phyloP scores from a whole-genome alignment of 169 alveolate genomes.

The Miamiensis avidus region DNA sequence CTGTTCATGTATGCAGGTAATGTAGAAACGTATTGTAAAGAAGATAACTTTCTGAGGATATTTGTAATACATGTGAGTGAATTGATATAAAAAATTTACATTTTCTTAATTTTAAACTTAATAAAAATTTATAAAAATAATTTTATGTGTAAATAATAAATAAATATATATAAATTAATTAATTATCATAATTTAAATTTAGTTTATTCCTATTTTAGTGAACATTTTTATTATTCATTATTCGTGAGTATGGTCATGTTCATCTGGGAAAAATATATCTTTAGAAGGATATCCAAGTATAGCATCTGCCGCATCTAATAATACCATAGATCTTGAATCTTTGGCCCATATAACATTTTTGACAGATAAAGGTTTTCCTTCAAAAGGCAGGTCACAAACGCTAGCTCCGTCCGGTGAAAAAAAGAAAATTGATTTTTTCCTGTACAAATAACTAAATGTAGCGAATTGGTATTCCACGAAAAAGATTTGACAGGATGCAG shows the following conservation, averaged over 20 bases:
- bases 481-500: slow-evolving; percentile 52
- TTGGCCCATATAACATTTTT: slow-evolving; percentile 66
- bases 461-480: slow-evolving; percentile 53
- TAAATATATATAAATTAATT: no score
- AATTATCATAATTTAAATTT: no score
- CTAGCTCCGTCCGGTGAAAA: slow-evolving; percentile 70
- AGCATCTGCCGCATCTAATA: slow-evolving; percentile 51
- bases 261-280: no score
- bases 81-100: no score
- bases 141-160: no score
- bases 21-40: background rate
- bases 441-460: slow-evolving; percentile 56
- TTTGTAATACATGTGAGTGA: background rate
- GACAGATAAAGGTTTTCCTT: slow-evolving; percentile 49
- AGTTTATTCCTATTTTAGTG: no score
- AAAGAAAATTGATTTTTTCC: slow-evolving; percentile 60
- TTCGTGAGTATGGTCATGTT: no score
- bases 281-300: slow-evolving; percentile 64
- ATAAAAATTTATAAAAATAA: no score
- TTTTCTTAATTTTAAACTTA: no score
- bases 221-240: no score
- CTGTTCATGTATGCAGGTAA: background rate
- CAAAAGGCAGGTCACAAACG: slow-evolving; percentile 69
- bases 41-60: background rate
- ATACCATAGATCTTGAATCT: slow-evolving; percentile 48